phyloP scores from a whole-genome alignment of 768 basidiomycete species.

The Mycena leptocephala region DNA sequence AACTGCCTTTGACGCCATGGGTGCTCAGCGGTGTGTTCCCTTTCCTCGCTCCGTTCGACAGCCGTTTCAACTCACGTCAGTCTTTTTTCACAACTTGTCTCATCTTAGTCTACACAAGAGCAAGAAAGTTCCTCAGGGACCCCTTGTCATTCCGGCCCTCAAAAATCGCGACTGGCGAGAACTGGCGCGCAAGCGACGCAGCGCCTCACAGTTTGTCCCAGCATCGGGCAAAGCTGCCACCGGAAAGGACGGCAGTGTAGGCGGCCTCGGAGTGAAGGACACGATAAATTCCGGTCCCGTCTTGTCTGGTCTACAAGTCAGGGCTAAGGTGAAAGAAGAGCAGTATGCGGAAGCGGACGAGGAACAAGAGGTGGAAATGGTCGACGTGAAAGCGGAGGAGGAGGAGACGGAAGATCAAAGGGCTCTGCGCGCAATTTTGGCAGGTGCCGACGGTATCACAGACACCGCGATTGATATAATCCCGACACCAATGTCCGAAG shows the following conservation, averaged over 20 bases:
- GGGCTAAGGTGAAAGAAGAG: slow-evolving; percentile 52
- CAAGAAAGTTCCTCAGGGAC: slow-evolving; percentile 65
- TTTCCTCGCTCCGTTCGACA: slow-evolving; percentile 43
- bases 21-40: slow-evolving; percentile 89
- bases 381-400: slow-evolving; percentile 51
- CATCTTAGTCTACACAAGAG: slow-evolving; percentile 61
- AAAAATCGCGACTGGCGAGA: slow-evolving; percentile 95
- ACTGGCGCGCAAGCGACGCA: slow-evolving; percentile 77
- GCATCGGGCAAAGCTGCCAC: slow-evolving; percentile 68
- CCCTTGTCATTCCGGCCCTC: slow-evolving; percentile 89
- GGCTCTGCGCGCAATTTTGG: slow-evolving; percentile 87
- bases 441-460: slow-evolving; percentile 61
- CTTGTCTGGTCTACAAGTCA: slow-evolving; percentile 75
- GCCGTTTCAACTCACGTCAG: slow-evolving; percentile 87
- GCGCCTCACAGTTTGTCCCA: slow-evolving; percentile 74
- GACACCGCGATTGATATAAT: slow-evolving; percentile 76
- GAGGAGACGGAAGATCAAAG: slow-evolving; percentile 83
- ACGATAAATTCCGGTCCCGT: slow-evolving; percentile 86
- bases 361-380: slow-evolving; percentile 40
- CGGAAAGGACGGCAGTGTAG: slow-evolving; percentile 82
- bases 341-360: slow-evolving; percentile 43
- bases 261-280: slow-evolving; percentile 83
- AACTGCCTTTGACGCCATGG: slow-evolving; percentile 80
- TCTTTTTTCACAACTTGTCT: slow-evolving; percentile 39
- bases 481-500: slow-evolving; percentile 77